phyloP scores from a whole-genome alignment of 805 yeast genomes.

The Saccharomyces jurei region DNA sequence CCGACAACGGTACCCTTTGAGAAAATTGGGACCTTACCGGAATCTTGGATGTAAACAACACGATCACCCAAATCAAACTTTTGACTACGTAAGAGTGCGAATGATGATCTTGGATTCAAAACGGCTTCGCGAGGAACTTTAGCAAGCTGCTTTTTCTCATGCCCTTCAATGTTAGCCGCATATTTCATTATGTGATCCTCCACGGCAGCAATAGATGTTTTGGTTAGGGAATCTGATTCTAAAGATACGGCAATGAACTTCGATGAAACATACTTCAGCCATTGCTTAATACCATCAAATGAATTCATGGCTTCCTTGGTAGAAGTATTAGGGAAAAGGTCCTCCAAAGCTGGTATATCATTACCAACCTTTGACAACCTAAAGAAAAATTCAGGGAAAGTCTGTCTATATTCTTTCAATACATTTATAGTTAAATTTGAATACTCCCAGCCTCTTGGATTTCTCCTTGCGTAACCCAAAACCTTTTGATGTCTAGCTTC shows the following conservation, averaged over 20 bases:
- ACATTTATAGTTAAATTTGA: conserved; percentile 66
- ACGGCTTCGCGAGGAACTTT: conserved; percentile 83
- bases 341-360: conserved; percentile 24
- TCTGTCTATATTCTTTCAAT: conserved; percentile 48
- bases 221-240: conserved; percentile 71
- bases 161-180: conserved; percentile 37
- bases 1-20: conserved; percentile 86
- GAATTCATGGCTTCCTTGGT: conserved; percentile 22
- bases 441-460: conserved; percentile 69
- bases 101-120: conserved; percentile 65
- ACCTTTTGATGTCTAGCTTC: conserved; percentile 76
- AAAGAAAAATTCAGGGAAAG: conserved; percentile 56
- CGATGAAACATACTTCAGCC: conserved; percentile 45
- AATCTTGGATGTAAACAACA: conserved; percentile 71
- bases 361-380: conserved; percentile 27
- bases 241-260: conserved; percentile 58
- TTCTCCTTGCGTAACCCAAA: conserved; percentile 72
- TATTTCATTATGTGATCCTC: conserved; percentile 51
- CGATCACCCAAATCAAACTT: conserved; percentile 82
- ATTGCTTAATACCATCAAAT: conserved; percentile 27
- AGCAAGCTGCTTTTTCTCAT: conserved; percentile 50
- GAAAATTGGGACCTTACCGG: conserved; percentile 84
- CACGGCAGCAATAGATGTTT: conserved; percentile 53
- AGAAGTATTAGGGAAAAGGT: conserved; percentile 32
- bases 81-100: conserved; percentile 65